Evolutionary conservation across 768 basidiomycete genomes (phyloP).

Genomic region (Mycena olivaceomarginata): DNA sequence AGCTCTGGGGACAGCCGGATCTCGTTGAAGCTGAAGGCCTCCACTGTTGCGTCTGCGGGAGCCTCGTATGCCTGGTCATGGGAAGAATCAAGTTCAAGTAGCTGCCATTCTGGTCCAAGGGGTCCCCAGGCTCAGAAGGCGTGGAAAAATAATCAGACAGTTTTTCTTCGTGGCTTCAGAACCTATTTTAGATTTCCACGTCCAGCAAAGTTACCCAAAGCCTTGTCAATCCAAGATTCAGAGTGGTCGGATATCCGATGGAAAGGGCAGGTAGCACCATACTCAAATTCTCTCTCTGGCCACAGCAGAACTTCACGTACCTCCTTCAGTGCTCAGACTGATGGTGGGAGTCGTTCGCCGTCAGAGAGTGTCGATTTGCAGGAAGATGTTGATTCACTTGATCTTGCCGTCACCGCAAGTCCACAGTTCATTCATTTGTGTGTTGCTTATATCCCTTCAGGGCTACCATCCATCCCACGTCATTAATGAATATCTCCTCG

Average conservation of each 20-base stretch:
- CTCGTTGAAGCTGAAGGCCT: not conserved
- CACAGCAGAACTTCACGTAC: not conserved
- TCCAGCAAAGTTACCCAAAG: slow-evolving; percentile 1
- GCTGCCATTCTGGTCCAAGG: no score
- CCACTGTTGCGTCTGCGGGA: not conserved
- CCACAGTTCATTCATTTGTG: not conserved
- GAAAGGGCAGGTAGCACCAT: not conserved
- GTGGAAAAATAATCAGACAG: not conserved
- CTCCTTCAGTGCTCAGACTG: not conserved
- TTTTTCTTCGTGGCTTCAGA: not conserved
- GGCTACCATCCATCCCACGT: not conserved
- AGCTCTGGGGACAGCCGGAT: not conserved
- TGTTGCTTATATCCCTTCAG: not conserved
- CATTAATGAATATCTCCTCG: not conserved
- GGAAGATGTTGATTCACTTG: not conserved
- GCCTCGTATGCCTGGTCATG: not conserved
- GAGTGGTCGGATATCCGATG: not conserved
- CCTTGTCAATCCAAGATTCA: not conserved
- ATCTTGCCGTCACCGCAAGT: not conserved
- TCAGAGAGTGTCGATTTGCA: not conserved
- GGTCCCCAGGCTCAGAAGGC: not conserved
- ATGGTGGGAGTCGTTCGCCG: not conserved
- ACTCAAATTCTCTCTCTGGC: not conserved
- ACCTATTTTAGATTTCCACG: not conserved
- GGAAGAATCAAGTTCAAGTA: no score